Percentiles rank a stretch among this genome's conserved stretches.
These are phyloP conservation scores for Arthrinium puccinioides DNA, from an alignment of 2,329 filamentous ascomycete species.

Conservation along the genomic window DNA sequence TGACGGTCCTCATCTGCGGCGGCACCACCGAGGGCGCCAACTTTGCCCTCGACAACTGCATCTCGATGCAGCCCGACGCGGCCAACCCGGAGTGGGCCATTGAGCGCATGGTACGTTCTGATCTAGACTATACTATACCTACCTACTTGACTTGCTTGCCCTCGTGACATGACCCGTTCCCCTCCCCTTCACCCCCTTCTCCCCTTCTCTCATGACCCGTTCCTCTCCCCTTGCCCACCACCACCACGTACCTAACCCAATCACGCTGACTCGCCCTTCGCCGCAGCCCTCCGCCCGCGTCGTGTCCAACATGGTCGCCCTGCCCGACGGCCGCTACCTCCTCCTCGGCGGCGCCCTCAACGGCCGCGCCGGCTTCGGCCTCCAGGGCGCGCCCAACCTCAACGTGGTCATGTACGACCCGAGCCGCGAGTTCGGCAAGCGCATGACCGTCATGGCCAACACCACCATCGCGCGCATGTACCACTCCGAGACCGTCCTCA, in stretches of 20 bases:
- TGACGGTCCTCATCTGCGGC: conserved; percentile 48
- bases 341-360: conserved; percentile 45
- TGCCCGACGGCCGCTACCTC: conserved; percentile 49
- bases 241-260: not conserved
- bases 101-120: conserved; percentile 40
- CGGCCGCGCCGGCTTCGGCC: conserved; percentile 46
- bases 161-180: too few species aligned
- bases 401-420: conserved; percentile 50
- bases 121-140: too few species aligned
- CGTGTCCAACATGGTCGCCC: conserved; percentile 43
- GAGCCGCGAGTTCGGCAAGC: conserved; percentile 34
- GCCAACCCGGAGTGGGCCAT: conserved; percentile 42
- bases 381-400: conserved; percentile 35
- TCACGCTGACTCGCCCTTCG: not conserved
- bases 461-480: conserved; percentile 49
- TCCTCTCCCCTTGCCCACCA: too few species aligned
- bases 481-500: conserved; percentile 46
- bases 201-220: too few species aligned
- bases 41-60: conserved; percentile 51
- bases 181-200: too few species aligned
- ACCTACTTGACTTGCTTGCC: too few species aligned
- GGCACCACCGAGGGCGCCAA: conserved; percentile 41
- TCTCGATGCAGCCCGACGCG: conserved; percentile 44
- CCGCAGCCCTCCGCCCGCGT: conserved; percentile 41
- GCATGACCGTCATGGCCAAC: conserved; percentile 46